Conservation (phyloP, 768 basidiomycete genomes). For the Suillus discolor region DNA sequence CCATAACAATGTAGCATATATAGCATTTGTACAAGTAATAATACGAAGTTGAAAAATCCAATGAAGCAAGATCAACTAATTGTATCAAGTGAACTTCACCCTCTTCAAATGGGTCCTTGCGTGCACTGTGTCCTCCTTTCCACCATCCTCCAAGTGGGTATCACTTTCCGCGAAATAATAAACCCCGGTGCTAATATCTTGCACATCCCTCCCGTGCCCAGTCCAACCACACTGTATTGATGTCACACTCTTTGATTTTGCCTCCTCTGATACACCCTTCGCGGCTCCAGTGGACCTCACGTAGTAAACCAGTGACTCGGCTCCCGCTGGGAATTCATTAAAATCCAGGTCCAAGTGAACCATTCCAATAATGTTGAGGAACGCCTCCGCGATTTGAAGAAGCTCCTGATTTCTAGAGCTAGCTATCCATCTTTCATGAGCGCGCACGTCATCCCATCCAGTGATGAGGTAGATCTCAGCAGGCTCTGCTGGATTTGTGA, state of each 20-base stretch:
- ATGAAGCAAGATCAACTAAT: not conserved
- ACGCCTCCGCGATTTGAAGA: slow-evolving; percentile 30
- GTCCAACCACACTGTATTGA: not conserved
- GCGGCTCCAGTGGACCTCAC: slow-evolving; percentile 14
- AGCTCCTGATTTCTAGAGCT: slow-evolving; percentile 43
- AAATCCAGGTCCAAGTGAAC: slow-evolving; percentile 45
- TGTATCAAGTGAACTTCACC: slow-evolving; percentile 1
- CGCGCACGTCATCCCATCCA: slow-evolving; percentile 45
- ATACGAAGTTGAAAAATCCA: not conserved
- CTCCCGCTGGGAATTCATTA: slow-evolving; percentile 25
- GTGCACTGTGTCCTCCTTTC: not conserved
- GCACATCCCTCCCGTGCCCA: slow-evolving; percentile 21
- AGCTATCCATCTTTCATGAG: slow-evolving; percentile 45
- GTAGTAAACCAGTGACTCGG: slow-evolving; percentile 8
- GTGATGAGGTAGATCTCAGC: slow-evolving; percentile 40
- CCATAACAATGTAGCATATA: not conserved
- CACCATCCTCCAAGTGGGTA: not conserved
- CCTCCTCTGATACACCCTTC: not conserved
- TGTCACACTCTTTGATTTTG: not conserved
- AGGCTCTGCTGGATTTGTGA: slow-evolving; percentile 23
- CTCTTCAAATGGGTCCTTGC: slow-evolving; percentile 17
- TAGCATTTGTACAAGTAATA: not conserved
- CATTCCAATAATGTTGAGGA: slow-evolving; percentile 37
- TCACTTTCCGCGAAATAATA: slow-evolving; percentile 17
- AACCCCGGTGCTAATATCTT: slow-evolving; percentile 7